A percentile compares a stretch with the other conserved stretches of the same genome.
Conservation (phyloP, 768 basidiomycete genomes). For the Suillus placidus region DNA sequence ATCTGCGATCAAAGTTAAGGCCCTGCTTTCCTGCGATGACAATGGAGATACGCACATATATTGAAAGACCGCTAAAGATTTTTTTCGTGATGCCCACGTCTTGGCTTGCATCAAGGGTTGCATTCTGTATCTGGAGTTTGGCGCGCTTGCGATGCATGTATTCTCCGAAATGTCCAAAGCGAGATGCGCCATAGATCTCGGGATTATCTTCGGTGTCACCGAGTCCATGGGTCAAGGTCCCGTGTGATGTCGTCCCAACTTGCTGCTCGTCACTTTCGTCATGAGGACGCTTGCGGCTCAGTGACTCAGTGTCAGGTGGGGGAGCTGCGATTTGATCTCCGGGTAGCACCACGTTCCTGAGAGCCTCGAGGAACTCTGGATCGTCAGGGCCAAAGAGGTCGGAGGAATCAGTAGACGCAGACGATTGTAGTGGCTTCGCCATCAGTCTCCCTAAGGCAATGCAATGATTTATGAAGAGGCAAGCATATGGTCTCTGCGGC, state of each 20-base stretch:
- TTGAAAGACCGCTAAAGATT: constrained; percentile 74
- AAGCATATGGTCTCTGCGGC: not conserved
- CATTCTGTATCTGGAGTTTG: constrained; percentile 85
- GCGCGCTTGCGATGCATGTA: constrained; percentile 92
- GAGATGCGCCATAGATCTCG: constrained; percentile 72
- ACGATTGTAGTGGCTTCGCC: constrained; percentile 7
- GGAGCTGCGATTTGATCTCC: constrained; percentile 39
- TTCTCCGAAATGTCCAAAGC: constrained; percentile 82
- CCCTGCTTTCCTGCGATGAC: not conserved
- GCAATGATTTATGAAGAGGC: constrained; percentile 1
- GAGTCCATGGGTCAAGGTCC: not conserved
- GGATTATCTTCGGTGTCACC: constrained; percentile 35
- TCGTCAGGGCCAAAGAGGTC: constrained; percentile 62
- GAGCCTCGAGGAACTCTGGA: constrained; percentile 52
- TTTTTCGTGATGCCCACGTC: constrained; percentile 35
- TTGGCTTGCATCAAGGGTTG: constrained; percentile 33
- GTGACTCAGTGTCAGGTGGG: not conserved
- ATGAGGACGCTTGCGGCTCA: not conserved
- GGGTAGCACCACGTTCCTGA: constrained; percentile 47
- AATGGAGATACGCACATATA: constrained; percentile 70
- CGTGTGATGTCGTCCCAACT: not conserved
- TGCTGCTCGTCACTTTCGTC: constrained; percentile 1
- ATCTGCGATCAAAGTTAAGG: constrained; percentile 49
- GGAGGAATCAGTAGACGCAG: constrained; percentile 41
- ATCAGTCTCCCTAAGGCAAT: constrained; percentile 2